Conservation (phyloP, 2,329 filamentous ascomycete genomes). For the Colletotrichum sansevieriae region DNA sequence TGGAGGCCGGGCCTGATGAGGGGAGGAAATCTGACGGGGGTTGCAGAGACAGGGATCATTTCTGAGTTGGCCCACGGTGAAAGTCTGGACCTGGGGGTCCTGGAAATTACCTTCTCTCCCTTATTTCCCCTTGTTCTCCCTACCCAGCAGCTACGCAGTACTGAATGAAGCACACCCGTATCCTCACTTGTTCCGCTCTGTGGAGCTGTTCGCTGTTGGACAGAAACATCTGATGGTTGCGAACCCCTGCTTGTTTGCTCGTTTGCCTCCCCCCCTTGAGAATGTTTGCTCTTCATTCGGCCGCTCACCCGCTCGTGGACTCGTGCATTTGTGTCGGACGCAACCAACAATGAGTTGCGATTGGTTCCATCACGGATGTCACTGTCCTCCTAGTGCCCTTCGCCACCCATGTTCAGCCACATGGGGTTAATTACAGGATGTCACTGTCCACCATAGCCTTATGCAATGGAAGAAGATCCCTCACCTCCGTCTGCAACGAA, state of each 20-base stretch:
- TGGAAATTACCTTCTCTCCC: background rate
- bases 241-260: constrained; percentile 4
- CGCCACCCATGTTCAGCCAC: no score
- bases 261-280: background rate
- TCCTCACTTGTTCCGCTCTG: background rate
- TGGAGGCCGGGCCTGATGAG: constrained; percentile 2
- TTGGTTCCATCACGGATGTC: background rate
- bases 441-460: background rate
- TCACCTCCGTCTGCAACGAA: constrained; percentile 11
- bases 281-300: constrained; percentile 19
- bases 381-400: background rate
- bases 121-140: background rate
- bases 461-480: background rate
- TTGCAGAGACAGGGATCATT: background rate
- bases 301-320: constrained; percentile 10
- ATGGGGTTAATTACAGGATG: background rate
- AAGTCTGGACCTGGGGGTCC: background rate
- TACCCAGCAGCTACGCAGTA: no score
- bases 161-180: background rate
- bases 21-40: constrained; percentile 2
- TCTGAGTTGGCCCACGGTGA: background rate
- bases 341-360: background rate
- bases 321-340: background rate
- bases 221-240: no score
- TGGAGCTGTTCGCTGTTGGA: background rate